These are phyloP conservation scores for Colletotrichum spinosum DNA, from an alignment of 2,329 filamentous ascomycete species.

Conservation along the genomic window DNA sequence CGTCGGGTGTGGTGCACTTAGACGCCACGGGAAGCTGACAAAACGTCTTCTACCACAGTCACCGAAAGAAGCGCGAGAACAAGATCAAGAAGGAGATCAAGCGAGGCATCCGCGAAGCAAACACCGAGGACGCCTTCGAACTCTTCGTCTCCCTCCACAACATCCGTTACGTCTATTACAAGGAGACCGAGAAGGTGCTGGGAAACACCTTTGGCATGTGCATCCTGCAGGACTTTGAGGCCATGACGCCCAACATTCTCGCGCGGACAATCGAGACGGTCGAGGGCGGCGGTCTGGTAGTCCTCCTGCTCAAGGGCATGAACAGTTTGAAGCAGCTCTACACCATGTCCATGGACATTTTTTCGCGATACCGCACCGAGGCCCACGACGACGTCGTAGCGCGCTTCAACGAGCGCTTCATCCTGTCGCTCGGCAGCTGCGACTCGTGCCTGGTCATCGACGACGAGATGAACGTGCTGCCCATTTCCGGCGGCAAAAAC, in stretches of 20 bases:
- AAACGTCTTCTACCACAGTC: constrained; percentile 60
- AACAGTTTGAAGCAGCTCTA: constrained; percentile 97
- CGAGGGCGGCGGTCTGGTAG: constrained; percentile 91
- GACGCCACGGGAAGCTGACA: constrained; percentile 6
- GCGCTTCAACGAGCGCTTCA: constrained; percentile 97
- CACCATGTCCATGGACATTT: constrained; percentile 96
- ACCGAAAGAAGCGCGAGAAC: constrained; percentile 96
- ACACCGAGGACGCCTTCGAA: constrained; percentile 95
- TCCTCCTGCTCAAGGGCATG: constrained; percentile 95
- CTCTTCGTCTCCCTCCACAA: constrained; percentile 96
- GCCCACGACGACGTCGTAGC: constrained; percentile 95
- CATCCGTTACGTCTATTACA: constrained; percentile 99
- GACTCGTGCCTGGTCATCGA: constrained; percentile 95
- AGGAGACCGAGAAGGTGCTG: constrained; percentile 98
- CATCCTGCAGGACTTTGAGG: constrained; percentile 97
- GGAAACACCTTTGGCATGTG: constrained; percentile 99
- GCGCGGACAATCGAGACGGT: constrained; percentile 97
- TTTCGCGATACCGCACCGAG: constrained; percentile 95
- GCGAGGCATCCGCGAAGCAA: constrained; percentile 90
- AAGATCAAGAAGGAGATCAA: constrained; percentile 99
- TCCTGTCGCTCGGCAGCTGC: constrained; percentile 94
- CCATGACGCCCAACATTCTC: constrained; percentile 94
- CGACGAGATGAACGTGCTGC: constrained; percentile 96
- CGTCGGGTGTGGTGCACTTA: neutral
- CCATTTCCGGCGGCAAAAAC: constrained; percentile 94